Conservation (phyloP, 164 flowering plant species). For the grape (Vitis vinifera) region DNA sequence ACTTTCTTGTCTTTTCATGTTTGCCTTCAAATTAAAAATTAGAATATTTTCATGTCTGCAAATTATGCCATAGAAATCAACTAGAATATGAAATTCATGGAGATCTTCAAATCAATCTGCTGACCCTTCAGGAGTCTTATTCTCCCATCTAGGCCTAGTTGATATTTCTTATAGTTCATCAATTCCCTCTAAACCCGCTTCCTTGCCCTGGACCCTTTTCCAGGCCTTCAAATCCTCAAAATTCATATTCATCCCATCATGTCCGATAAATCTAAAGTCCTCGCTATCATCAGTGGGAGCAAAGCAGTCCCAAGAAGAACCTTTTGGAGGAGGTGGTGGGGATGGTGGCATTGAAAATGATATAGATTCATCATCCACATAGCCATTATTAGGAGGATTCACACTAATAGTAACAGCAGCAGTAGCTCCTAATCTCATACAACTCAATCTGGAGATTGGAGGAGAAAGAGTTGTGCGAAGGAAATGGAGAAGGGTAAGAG, state of each 20-base stretch:
- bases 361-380: slow-evolving; percentile 50
- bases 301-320: slow-evolving; percentile 83
- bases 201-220: slow-evolving; percentile 31
- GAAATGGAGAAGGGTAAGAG: slow-evolving; percentile 77
- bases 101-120: background rate
- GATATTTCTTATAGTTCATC: slow-evolving; percentile 27
- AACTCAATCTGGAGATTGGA: slow-evolving; percentile 45
- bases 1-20: too few species aligned
- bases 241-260: slow-evolving; percentile 27
- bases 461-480: slow-evolving; percentile 51
- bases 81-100: too few species aligned
- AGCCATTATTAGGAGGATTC: slow-evolving; percentile 30
- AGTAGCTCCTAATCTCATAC: slow-evolving; percentile 56
- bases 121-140: slow-evolving; percentile 11
- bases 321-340: slow-evolving; percentile 64
- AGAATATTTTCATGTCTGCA: too few species aligned
- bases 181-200: slow-evolving; percentile 20
- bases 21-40: too few species aligned
- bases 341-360: slow-evolving; percentile 52
- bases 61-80: too few species aligned
- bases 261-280: slow-evolving; percentile 49
- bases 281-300: slow-evolving; percentile 49
- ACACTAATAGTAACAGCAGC: slow-evolving; percentile 58
- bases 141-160: slow-evolving; percentile 15
- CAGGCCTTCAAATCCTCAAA: slow-evolving; percentile 32